Base-by-base conservation (phyloP, 2,329 filamentous ascomycete species). In the Blumeria hordei region DNA sequence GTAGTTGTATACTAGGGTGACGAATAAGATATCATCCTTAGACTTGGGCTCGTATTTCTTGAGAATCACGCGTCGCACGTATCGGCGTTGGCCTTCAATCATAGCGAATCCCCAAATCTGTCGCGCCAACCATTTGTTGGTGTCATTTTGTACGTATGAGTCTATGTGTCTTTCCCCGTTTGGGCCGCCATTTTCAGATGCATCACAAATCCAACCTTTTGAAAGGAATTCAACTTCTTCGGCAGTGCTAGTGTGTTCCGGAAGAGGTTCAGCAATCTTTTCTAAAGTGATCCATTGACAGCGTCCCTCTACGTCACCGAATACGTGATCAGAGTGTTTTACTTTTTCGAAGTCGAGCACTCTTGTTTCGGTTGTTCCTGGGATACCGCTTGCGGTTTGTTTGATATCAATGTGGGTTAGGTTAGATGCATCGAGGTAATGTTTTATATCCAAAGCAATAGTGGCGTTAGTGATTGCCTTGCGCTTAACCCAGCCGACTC, bases 381-480 rank as follows among this genome's bases (percentile, higher is more conserved):
- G 71, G 47, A 84, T 69, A 39, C 77, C 77, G 0, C 77, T 79
- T n/a, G 73, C 69, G n/a, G 72, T 69, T 61, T 83, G 80, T 34
- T 75, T 72, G 60, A 80, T 74, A 60, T 77, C 71, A 65, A 82
- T 72, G 62, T 76, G 71, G 21, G 68, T 66, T 33, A 69, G 55
- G 21, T 64, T 64, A 4, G 68, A 63, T 32, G 68, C 65, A 32
- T 68, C 65, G 54, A 65, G 64, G 65, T 71, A 73, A 60, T 75
- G 64, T 28, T 65, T 66, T 45, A 64, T 55, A 56, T 64, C 58
- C 0, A 69, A 71, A 9, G 74, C 77, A 49, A 85, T 67, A 35
- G 74, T 80, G 10, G 78, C 79, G 47, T 75, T 64, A 49, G 67
- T 63, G 60, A 83, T 74, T 50, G 77, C 75, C 68, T 74, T 80